phyloP scores from a whole-genome alignment of 2,329 filamentous ascomycete species.

The Beauveria sp. region DNA sequence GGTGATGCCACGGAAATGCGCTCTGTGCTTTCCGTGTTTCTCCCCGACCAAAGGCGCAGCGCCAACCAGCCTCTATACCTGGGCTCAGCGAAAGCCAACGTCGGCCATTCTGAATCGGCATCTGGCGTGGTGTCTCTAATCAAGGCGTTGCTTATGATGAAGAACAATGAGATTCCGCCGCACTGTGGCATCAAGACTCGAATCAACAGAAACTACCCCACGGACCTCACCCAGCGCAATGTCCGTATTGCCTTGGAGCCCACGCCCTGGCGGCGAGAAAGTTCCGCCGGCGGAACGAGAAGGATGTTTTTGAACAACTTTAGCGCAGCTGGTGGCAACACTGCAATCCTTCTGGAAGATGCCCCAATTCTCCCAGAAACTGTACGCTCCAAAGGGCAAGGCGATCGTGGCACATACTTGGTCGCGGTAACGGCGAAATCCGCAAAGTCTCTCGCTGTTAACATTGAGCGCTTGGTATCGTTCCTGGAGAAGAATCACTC shows the following conservation, averaged over 20 bases:
- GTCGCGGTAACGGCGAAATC: conserved; percentile 44
- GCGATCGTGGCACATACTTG: conserved; percentile 33
- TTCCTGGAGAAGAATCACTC: conserved; percentile 46
- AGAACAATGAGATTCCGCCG: conserved; percentile 55
- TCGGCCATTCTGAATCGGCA: conserved; percentile 56
- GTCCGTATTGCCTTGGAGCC: conserved; percentile 50
- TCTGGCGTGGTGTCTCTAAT: conserved; percentile 55
- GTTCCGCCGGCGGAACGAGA: conserved; percentile 30
- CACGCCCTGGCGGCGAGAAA: conserved; percentile 39
- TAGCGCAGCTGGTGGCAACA: conserved; percentile 65
- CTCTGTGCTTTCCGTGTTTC: conserved; percentile 56
- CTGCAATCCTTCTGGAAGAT: conserved; percentile 58
- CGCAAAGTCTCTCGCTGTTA: neutral
- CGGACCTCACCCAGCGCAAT: conserved; percentile 48
- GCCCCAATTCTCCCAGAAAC: conserved; percentile 40
- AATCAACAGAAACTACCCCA: conserved; percentile 54
- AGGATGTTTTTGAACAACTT: conserved; percentile 60
- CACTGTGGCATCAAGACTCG: conserved; percentile 60
- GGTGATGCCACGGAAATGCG: conserved; percentile 78
- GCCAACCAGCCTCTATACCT: conserved; percentile 48
- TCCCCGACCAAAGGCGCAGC: conserved; percentile 37
- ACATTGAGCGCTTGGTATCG: conserved; percentile 33
- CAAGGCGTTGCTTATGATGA: conserved; percentile 59
- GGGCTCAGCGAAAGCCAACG: conserved; percentile 56
- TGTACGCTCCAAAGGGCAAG: conserved; percentile 36